phyloP scores from a whole-genome alignment of 345 rosid genomes.

The Excoecaria cochinchinensis region DNA sequence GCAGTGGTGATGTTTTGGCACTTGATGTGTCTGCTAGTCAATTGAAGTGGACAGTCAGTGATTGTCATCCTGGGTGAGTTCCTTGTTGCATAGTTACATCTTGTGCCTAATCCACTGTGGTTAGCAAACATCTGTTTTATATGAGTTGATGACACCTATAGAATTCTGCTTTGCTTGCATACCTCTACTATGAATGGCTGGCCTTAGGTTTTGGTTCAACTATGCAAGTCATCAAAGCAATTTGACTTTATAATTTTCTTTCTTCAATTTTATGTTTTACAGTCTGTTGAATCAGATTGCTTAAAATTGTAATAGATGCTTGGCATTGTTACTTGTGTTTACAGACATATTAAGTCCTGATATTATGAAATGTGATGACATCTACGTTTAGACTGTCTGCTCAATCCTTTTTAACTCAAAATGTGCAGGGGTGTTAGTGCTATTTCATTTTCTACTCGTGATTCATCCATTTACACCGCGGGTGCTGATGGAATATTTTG shows the following conservation, averaged over 20 bases:
- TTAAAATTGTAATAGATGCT: not conserved
- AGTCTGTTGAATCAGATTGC: not conserved
- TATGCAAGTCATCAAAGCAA: not conserved
- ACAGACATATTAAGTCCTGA: not conserved
- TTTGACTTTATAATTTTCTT: not conserved
- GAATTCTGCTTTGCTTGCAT: not conserved
- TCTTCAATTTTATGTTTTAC: not conserved
- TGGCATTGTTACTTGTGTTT: not conserved
- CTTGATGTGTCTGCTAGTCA: slow-evolving; percentile 91
- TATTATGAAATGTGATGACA: not conserved
- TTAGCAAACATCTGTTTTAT: not conserved
- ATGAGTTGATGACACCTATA: not conserved
- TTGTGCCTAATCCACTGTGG: not conserved
- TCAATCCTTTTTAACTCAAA: slow-evolving; percentile 3
- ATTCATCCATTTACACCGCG: slow-evolving; percentile 58
- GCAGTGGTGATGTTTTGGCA: slow-evolving; percentile 92
- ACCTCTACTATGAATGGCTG: not conserved
- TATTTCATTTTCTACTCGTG: slow-evolving; percentile 62
- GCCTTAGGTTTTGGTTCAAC: not conserved
- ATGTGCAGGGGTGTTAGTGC: slow-evolving; percentile 84
- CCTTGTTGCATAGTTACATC: not conserved
- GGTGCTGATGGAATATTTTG: slow-evolving; percentile 97
- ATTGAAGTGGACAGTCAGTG: slow-evolving; percentile 75
- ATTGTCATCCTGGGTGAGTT: slow-evolving; percentile 94
- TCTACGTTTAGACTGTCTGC: not conserved